phyloP scores from a whole-genome alignment of 257 asterid species.

The Euphrasia confusa region DNA sequence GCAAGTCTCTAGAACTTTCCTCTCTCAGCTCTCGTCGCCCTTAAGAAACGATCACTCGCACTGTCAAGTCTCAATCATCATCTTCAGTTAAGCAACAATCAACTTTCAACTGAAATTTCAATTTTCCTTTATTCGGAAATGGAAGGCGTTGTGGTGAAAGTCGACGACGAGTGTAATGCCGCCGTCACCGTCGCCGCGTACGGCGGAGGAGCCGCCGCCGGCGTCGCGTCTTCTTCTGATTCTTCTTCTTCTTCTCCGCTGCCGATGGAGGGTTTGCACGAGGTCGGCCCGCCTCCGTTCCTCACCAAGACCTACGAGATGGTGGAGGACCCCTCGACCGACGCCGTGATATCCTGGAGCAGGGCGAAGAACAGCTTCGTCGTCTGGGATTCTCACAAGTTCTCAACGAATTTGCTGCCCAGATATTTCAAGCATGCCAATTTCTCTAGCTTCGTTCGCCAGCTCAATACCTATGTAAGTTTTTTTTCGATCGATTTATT shows the following conservation, averaged over 20 bases:
- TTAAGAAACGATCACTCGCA: constrained; percentile 12
- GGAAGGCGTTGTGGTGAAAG: constrained; percentile 39
- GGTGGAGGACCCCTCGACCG: constrained; percentile 87
- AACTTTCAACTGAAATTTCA: not conserved
- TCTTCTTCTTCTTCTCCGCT: constrained; percentile 38
- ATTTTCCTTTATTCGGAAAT: not conserved
- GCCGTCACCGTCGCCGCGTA: not conserved
- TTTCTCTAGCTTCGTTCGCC: constrained; percentile 96
- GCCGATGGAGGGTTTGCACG: constrained; percentile 88
- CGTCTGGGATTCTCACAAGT: constrained; percentile 72
- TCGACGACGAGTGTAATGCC: constrained; percentile 38
- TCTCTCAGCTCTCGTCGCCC: not conserved
- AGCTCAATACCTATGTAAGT: constrained; percentile 97
- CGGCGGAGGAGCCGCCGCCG: not conserved
- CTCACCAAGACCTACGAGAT: constrained; percentile 70
- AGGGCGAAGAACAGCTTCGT: constrained; percentile 69
- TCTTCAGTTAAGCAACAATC: not conserved
- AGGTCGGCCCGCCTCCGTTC: constrained; percentile 89
- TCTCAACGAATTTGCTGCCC: constrained; percentile 76
- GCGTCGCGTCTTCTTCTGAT: constrained; percentile 15
- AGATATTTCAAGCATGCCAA: constrained; percentile 79
- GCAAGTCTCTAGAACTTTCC: constrained; percentile 34
- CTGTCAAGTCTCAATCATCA: not conserved
- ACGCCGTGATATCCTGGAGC: constrained; percentile 82
- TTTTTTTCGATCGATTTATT: not conserved